phyloP scores from a whole-genome alignment of 2,329 filamentous ascomycete species.

The Fusarium proliferatum region DNA sequence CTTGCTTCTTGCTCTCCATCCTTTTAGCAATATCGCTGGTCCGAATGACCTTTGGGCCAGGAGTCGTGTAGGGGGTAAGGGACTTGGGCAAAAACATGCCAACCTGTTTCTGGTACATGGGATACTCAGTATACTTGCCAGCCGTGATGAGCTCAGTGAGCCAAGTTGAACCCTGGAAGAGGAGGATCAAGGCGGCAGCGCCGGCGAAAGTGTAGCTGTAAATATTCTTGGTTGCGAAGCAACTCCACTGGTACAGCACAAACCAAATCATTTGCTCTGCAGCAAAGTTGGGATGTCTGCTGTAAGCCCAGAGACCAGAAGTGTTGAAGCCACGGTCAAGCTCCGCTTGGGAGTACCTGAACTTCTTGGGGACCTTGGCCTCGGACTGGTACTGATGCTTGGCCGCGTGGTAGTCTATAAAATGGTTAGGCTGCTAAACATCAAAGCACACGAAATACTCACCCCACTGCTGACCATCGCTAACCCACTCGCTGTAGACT shows the following conservation, averaged over 20 bases:
- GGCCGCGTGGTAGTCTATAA: constrained; percentile 78
- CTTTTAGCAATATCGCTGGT: constrained; percentile 63
- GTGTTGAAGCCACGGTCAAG: constrained; percentile 91
- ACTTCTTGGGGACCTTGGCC: constrained; percentile 27
- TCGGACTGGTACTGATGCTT: constrained; percentile 81
- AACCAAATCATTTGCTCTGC: constrained; percentile 94
- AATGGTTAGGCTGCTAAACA: constrained; percentile 3
- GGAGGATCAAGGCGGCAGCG: constrained; percentile 73
- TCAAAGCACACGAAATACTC: constrained; percentile 42
- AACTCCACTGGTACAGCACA: constrained; percentile 87
- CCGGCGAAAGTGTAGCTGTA: constrained; percentile 85
- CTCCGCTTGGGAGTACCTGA: constrained; percentile 72
- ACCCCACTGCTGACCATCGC: constrained; percentile 95
- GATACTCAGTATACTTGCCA: constrained; percentile 89
- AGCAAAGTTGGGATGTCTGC: constrained; percentile 93
- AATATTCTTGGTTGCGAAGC: constrained; percentile 74
- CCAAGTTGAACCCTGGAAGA: constrained; percentile 91
- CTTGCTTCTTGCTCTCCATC: constrained; percentile 54
- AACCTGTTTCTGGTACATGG: constrained; percentile 83
- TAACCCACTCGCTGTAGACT: constrained; percentile 77
- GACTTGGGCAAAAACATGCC: constrained; percentile 82
- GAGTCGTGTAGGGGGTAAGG: constrained; percentile 56
- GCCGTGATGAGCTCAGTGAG: constrained; percentile 86
- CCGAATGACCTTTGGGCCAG: constrained; percentile 59
- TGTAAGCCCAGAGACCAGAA: constrained; percentile 86